phyloP scores from a whole-genome alignment of 1,284 basidiomycete genomes.

The Coriolopsis trogii region DNA sequence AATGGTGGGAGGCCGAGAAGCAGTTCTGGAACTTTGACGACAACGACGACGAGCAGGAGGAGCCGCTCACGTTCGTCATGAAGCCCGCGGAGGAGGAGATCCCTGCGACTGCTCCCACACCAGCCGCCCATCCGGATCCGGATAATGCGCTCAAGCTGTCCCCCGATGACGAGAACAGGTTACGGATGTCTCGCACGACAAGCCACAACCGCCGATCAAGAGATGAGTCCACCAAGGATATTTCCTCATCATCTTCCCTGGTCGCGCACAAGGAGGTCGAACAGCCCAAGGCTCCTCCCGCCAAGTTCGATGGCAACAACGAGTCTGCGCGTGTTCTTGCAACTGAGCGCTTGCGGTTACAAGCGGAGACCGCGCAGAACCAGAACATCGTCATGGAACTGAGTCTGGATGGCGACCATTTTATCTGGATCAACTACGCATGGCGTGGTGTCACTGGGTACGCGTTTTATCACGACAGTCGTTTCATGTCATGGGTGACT shows the following conservation, averaged over 20 bases:
- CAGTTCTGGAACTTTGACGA: conserved; percentile 99
- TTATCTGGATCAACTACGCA: conserved; percentile 93
- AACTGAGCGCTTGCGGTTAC: conserved; percentile 81
- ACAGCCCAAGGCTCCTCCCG: conserved; percentile 32
- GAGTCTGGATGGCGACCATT: conserved; percentile 89
- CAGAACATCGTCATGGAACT: conserved; percentile 97
- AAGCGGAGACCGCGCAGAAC: conserved; percentile 92
- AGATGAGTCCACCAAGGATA: conserved; percentile 58
- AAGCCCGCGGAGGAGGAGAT: conserved; percentile 71
- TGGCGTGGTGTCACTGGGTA: conserved; percentile 94
- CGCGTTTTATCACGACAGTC: conserved; percentile 36
- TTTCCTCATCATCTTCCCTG: conserved; percentile 41
- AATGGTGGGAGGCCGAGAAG: conserved; percentile 99
- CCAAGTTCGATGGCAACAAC: conserved; percentile 52
- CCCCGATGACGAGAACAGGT: conserved; percentile 60
- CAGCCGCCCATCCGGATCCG: conserved; percentile 42
- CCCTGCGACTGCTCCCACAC: conserved; percentile 43
- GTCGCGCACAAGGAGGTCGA: conserved; percentile 32
- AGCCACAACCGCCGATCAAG: conserved; percentile 57
- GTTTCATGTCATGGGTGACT: conserved; percentile 4
- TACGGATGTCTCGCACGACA: conserved; percentile 50
- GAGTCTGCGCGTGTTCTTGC: conserved; percentile 80
- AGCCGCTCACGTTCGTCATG: conserved; percentile 87
- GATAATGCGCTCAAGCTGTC: conserved; percentile 45
- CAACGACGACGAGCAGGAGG: conserved; percentile 87